These are phyloP conservation scores for Kodamaea nitidulidarum DNA, from an alignment of 805 yeast species.

Conservation along the genomic window DNA sequence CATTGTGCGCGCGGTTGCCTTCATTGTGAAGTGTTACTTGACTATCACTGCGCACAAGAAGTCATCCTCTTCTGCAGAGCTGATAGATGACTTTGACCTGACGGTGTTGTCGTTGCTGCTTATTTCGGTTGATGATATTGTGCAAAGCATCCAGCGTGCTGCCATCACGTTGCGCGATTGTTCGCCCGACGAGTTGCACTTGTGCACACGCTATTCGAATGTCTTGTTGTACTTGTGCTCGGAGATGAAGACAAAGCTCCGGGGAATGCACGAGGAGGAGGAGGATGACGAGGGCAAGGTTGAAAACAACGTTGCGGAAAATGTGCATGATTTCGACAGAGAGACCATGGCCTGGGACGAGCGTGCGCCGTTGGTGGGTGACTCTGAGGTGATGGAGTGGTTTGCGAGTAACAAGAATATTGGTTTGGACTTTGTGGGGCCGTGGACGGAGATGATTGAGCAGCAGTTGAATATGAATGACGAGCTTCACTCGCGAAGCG, in stretches of 20 bases:
- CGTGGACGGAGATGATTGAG: slow-evolving; percentile 78
- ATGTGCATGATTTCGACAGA: slow-evolving; percentile 1
- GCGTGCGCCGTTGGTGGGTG: slow-evolving; percentile 25
- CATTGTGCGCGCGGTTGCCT: slow-evolving; percentile 83
- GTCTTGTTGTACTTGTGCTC: slow-evolving; percentile 72
- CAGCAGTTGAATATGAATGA: slow-evolving; percentile 42
- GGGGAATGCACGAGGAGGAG: slow-evolving; percentile 14
- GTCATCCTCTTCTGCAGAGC: slow-evolving; percentile 11
- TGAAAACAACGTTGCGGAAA: too few species aligned
- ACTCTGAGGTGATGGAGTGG: slow-evolving; percentile 44
- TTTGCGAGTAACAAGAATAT: slow-evolving; percentile 36
- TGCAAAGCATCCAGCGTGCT: slow-evolving; percentile 62
- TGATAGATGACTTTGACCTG: slow-evolving; percentile 36
- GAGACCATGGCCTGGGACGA: slow-evolving; percentile 10
- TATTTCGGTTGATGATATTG: slow-evolving; percentile 67
- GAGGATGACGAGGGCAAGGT: slow-evolving; percentile 1
- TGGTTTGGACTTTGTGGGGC: slow-evolving; percentile 53
- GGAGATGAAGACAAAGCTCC: slow-evolving; percentile 57
- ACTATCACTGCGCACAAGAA: slow-evolving; percentile 51
- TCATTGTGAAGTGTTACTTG: slow-evolving; percentile 78
- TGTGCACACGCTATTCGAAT: slow-evolving; percentile 75
- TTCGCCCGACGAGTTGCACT: slow-evolving; percentile 84
- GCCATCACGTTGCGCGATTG: slow-evolving; percentile 76
- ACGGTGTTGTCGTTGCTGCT: slow-evolving; percentile 56
- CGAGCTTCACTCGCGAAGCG: neutral